Evolutionary conservation across 2,329 filamentous ascomycete species (phyloP).

Genomic region (Berkeleyomyces rouxiae): DNA sequence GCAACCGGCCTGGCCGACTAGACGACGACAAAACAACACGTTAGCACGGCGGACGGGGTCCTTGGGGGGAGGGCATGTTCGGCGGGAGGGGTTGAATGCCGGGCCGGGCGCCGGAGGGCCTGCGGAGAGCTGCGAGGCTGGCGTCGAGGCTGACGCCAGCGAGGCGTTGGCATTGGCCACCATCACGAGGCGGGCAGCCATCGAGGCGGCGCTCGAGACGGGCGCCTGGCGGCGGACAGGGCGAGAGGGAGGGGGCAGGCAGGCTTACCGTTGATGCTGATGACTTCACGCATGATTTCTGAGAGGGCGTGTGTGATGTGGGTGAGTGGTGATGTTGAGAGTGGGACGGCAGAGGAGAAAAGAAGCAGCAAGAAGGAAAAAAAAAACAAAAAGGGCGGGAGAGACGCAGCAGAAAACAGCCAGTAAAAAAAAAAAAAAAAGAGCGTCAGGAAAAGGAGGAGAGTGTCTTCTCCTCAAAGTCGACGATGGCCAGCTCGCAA

Average conservation of each 20-base stretch:
- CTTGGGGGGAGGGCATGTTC: neutral
- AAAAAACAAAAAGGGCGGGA: slow-evolving; percentile 19
- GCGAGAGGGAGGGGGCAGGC: slow-evolving; percentile 5
- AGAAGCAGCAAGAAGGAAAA: slow-evolving; percentile 15
- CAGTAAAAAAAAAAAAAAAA: slow-evolving; percentile 9
- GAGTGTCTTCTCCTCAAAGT: neutral
- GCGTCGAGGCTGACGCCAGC: neutral
- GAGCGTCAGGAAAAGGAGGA: neutral
- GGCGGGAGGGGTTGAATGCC: neutral
- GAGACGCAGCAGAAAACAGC: slow-evolving; percentile 19
- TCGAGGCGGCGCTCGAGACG: neutral
- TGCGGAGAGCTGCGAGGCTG: neutral
- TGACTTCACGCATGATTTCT: slow-evolving; percentile 88
- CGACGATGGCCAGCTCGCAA: too few relatives aligned
- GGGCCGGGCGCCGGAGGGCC: neutral
- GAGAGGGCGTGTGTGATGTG: slow-evolving; percentile 18
- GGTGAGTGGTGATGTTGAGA: neutral
- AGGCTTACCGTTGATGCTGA: slow-evolving; percentile 88
- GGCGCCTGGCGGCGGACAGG: neutral
- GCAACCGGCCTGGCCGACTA: slow-evolving; percentile 99
- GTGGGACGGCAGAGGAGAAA: slow-evolving; percentile 3
- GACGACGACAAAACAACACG: slow-evolving; percentile 20
- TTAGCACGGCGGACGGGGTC: neutral
- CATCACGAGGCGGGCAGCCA: too few relatives aligned
- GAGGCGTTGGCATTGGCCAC: neutral